A percentile compares a stretch with the other conserved stretches of the same genome.
Evolutionary conservation across 768 basidiomycete species (phyloP).

Genomic region (Boletus bicolor): DNA sequence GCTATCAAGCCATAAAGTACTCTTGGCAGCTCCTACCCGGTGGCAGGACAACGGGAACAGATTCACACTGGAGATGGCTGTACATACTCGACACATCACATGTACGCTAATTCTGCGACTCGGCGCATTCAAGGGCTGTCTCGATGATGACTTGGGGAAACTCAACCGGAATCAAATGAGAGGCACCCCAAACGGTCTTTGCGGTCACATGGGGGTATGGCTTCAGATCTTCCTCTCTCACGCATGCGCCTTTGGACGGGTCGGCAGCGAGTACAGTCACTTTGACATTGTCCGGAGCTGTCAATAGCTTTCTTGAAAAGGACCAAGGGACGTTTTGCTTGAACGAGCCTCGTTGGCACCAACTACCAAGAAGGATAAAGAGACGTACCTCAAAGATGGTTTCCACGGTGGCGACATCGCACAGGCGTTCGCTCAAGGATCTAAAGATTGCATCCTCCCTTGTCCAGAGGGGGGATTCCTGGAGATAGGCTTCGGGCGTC

Average conservation of each 20-base stretch:
- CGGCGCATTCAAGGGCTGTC: slow-evolving; percentile 3
- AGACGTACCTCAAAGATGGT: slow-evolving; percentile 14
- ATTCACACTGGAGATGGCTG: background rate
- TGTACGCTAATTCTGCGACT: background rate
- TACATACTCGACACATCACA: background rate
- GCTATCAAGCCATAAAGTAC: background rate
- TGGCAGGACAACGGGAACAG: no score
- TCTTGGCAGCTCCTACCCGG: background rate
- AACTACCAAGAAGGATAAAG: background rate
- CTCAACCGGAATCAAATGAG: slow-evolving; percentile 17
- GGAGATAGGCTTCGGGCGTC: background rate
- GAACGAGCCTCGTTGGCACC: background rate
- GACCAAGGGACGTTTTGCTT: slow-evolving; percentile 27
- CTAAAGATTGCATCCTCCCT: slow-evolving; percentile 1
- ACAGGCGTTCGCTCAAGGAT: background rate
- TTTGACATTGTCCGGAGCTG: slow-evolving; percentile 6
- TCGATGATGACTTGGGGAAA: slow-evolving; percentile 12
- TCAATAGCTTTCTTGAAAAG: slow-evolving; percentile 8
- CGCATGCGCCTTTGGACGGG: background rate
- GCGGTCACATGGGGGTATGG: slow-evolving; percentile 4
- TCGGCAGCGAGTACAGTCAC: slow-evolving; percentile 15
- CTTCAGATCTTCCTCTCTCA: slow-evolving; percentile 2
- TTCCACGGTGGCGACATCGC: slow-evolving; percentile 7
- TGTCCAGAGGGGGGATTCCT: background rate
- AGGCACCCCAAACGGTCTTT: slow-evolving; percentile 6